phyloP scores from a whole-genome alignment of 192 early-diverging fungal species.

The Podila verticillata region DNA sequence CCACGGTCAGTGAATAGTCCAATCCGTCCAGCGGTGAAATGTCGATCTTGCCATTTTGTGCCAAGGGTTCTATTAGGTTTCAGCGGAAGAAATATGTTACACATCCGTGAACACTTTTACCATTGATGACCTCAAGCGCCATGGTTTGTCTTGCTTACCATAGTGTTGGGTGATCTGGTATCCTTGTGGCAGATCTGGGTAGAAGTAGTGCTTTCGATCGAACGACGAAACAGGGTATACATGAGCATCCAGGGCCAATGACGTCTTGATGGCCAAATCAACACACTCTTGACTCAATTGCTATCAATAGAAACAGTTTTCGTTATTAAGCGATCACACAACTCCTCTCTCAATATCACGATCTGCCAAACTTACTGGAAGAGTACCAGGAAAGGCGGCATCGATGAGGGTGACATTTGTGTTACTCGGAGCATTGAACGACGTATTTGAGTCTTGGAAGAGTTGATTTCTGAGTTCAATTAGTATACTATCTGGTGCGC shows the following conservation, averaged over 20 bases:
- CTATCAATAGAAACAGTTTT: conserved; percentile 17
- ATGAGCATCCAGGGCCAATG: conserved; percentile 73
- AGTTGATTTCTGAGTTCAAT: not conserved
- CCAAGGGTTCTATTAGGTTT: conserved; percentile 70
- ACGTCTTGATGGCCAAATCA: conserved; percentile 74
- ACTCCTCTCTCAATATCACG: not conserved
- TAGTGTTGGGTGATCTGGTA: conserved; percentile 96
- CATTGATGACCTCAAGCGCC: not conserved
- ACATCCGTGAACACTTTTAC: no score
- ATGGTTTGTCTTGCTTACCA: conserved; percentile 30
- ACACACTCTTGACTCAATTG: conserved; percentile 80
- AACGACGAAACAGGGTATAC: conserved; percentile 77
- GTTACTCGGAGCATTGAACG: conserved; percentile 75
- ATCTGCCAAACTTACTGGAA: conserved; percentile 68
- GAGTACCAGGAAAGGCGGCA: conserved; percentile 86
- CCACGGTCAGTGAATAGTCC: conserved; percentile 57
- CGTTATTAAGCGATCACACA: not conserved
- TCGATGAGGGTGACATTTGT: conserved; percentile 79
- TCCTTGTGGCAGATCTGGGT: conserved; percentile 90
- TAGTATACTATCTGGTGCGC: not conserved
- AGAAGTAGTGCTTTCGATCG: conserved; percentile 97
- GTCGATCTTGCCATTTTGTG: conserved; percentile 72
- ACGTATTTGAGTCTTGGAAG: conserved; percentile 48
- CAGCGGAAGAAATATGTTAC: not conserved
- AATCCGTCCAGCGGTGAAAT: conserved; percentile 70